Percentiles rank a stretch among this genome's conserved stretches.
These are phyloP conservation scores for Amanita inopinata DNA, from an alignment of 768 basidiomycete genomes.

Conservation along the genomic window DNA sequence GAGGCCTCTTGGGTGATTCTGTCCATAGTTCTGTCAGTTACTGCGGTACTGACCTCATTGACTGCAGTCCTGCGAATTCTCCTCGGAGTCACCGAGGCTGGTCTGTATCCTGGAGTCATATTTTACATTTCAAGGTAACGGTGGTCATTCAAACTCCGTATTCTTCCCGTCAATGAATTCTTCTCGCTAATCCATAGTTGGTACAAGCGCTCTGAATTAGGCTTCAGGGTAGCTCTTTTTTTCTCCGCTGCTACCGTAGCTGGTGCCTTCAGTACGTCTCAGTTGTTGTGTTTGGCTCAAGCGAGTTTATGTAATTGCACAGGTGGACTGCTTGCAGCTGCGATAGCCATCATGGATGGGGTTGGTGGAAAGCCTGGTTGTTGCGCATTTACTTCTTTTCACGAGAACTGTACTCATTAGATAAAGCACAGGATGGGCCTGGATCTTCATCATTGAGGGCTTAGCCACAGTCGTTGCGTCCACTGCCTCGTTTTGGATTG, in stretches of 20 bases:
- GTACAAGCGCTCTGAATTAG: conserved; percentile 74
- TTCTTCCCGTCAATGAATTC: neutral
- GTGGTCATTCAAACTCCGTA: neutral
- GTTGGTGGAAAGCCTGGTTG: conserved; percentile 48
- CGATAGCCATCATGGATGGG: conserved; percentile 64
- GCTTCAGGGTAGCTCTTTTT: conserved; percentile 62
- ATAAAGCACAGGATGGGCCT: conserved; percentile 44
- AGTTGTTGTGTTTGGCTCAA: neutral
- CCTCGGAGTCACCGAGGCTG: conserved; percentile 57
- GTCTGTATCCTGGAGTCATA: conserved; percentile 45
- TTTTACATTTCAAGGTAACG: conserved; percentile 52
- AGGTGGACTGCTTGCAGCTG: conserved; percentile 59
- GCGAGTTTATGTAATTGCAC: neutral
- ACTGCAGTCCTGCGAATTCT: conserved; percentile 46
- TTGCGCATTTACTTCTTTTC: conserved; percentile 23
- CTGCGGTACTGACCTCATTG: neutral
- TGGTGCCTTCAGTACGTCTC: conserved; percentile 56
- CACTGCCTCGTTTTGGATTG: conserved; percentile 56
- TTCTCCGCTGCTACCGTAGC: conserved; percentile 75
- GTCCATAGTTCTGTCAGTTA: neutral
- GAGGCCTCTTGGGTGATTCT: conserved; percentile 40
- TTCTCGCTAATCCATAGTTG: conserved; percentile 34
- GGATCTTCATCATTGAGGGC: conserved; percentile 73
- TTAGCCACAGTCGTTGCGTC: conserved; percentile 54
- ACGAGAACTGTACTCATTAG: neutral